A percentile compares a stretch with the other conserved stretches of the same genome.
These are phyloP conservation scores for Corymbia calophylla DNA, from an alignment of 441 rosid species.

Conservation along the genomic window DNA sequence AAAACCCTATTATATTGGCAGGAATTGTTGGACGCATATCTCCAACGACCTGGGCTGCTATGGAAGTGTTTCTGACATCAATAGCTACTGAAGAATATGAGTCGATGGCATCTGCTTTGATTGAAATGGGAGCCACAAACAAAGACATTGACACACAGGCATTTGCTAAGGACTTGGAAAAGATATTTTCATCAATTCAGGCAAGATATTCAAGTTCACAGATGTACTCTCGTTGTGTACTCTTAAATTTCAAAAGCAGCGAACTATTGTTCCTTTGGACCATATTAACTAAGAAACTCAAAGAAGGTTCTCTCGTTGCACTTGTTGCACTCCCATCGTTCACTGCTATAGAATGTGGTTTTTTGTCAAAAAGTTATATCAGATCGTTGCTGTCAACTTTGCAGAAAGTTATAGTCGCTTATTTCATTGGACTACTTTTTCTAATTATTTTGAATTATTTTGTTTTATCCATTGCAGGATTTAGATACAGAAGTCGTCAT, in stretches of 20 bases:
- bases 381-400: background rate
- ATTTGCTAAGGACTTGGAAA: conserved; percentile 86
- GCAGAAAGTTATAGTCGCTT: background rate
- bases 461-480: conserved; percentile 40
- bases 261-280: background rate
- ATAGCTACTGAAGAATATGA: conserved; percentile 81
- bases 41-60: conserved; percentile 92
- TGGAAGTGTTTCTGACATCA: conserved; percentile 86
- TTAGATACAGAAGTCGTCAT: conserved; percentile 81
- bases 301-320: background rate
- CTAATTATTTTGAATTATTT: background rate
- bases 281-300: background rate
- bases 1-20: conserved; percentile 15
- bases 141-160: conserved; percentile 74
- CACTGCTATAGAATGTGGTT: background rate
- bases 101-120: conserved; percentile 92
- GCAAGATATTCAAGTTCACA: conserved; percentile 21
- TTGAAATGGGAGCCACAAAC: conserved; percentile 97
- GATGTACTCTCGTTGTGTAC: background rate
- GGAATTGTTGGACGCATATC: conserved; percentile 99
- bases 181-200: conserved; percentile 88
- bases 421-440: background rate
- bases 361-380: background rate
- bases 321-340: background rate
- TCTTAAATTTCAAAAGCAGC: background rate